phyloP scores from a whole-genome alignment of 1,284 basidiomycete species.

The Ganoderma boninense region DNA sequence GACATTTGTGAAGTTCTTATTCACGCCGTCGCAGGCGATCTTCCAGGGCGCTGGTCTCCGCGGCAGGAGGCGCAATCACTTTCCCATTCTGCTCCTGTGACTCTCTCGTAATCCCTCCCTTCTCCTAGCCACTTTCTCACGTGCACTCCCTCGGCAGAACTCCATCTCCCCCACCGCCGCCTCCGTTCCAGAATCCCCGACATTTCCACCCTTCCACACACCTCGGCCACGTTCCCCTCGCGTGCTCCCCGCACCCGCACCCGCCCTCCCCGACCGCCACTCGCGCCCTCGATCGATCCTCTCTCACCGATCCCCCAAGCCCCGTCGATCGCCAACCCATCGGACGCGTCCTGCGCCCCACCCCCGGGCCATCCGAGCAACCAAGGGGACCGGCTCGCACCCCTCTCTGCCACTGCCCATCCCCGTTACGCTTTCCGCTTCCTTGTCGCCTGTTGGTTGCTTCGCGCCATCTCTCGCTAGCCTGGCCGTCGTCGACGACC shows the following conservation, averaged over 20 bases:
- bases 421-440: not conserved
- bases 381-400: not conserved
- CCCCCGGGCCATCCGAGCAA: not conserved
- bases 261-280: not conserved
- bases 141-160: conserved; percentile 16
- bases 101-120: conserved; percentile 26
- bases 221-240: conserved; percentile 20
- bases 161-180: not conserved
- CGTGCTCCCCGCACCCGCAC: conserved; percentile 9
- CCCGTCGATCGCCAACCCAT: not conserved
- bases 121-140: conserved; percentile 22
- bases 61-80: conserved; percentile 31
- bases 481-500: not conserved
- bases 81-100: conserved; percentile 30
- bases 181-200: conserved; percentile 11
- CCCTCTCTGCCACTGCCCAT: not conserved
- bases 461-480: not conserved
- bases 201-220: not conserved
- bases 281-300: not conserved
- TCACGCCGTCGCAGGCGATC: conserved; percentile 22
- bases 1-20: conserved; percentile 29
- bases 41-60: conserved; percentile 28
- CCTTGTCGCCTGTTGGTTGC: not conserved
- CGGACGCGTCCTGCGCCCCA: not conserved
- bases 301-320: not conserved